These are phyloP conservation scores for Seminavis robusta DNA, from an alignment of 108 stramenopile genomes.

Conservation along the genomic window DNA sequence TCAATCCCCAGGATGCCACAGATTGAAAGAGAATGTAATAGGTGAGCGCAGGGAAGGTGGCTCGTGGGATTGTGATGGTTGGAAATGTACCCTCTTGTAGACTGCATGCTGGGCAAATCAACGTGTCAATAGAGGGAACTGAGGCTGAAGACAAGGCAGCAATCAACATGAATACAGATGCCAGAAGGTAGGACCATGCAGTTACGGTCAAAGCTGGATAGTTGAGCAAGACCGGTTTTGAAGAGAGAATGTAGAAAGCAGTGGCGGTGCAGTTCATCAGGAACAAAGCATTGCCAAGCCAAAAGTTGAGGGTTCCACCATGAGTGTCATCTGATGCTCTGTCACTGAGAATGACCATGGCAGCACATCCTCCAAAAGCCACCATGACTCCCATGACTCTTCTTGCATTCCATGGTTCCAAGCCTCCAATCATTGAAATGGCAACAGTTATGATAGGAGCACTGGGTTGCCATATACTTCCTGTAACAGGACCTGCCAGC, in stretches of 20 bases:
- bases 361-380: conserved; percentile 16
- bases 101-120: conserved; percentile 11
- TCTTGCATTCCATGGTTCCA: conserved; percentile 10
- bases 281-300: conserved; percentile 13
- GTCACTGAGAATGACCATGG: conserved; percentile 11
- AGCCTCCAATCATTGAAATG: conserved; percentile 8
- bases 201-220: conserved; percentile 19
- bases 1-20: conserved; percentile 7
- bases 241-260: conserved; percentile 13
- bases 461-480: conserved; percentile 20
- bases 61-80: neutral
- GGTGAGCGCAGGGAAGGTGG: conserved; percentile 4
- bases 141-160: neutral
- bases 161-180: conserved; percentile 14
- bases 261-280: conserved; percentile 17
- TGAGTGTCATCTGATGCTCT: too few species aligned
- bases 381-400: conserved; percentile 9
- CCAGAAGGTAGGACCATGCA: conserved; percentile 19
- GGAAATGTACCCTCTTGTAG: neutral
- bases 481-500: conserved; percentile 22
- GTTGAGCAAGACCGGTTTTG: conserved; percentile 5
- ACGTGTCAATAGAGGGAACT: neutral
- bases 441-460: conserved; percentile 26
- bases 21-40: conserved; percentile 18
- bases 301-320: neutral